These are phyloP conservation scores for Uromyces viciae-fabae DNA, from an alignment of 1,284 basidiomycete species.

Conservation along the genomic window DNA sequence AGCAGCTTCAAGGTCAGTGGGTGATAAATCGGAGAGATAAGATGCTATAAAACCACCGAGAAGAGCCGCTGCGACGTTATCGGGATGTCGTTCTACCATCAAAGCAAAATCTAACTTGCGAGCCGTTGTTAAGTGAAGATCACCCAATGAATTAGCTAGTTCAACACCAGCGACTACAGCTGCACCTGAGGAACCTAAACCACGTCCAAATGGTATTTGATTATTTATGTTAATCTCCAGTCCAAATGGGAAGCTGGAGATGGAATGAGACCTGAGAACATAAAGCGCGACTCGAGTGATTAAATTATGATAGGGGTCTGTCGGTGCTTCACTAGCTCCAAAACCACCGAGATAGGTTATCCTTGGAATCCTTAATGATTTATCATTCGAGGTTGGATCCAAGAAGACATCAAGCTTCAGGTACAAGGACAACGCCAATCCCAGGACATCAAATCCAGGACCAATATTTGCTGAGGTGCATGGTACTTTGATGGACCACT, in stretches of 20 bases:
- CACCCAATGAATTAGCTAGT: slow-evolving; percentile 76
- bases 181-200: slow-evolving; percentile 92
- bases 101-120: slow-evolving; percentile 91
- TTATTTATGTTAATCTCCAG: slow-evolving; percentile 75
- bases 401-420: slow-evolving; percentile 71
- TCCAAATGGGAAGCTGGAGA: slow-evolving; percentile 70
- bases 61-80: slow-evolving; percentile 96
- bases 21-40: slow-evolving; percentile 78
- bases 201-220: slow-evolving; percentile 94
- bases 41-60: slow-evolving; percentile 97
- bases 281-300: slow-evolving; percentile 97
- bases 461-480: slow-evolving; percentile 98
- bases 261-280: slow-evolving; percentile 79
- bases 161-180: slow-evolving; percentile 95
- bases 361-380: background rate
- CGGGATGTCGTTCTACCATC: slow-evolving; percentile 99
- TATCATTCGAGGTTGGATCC: slow-evolving; percentile 33
- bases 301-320: slow-evolving; percentile 94
- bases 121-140: slow-evolving; percentile 66
- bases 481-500: slow-evolving; percentile 72
- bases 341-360: slow-evolving; percentile 52
- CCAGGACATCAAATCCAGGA: slow-evolving; percentile 97
- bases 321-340: slow-evolving; percentile 49
- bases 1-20: slow-evolving; percentile 70
- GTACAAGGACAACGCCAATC: slow-evolving; percentile 85